Base-by-base conservation (phyloP, 106 monocot genomes). In the Apostasia shenzhenica region DNA sequence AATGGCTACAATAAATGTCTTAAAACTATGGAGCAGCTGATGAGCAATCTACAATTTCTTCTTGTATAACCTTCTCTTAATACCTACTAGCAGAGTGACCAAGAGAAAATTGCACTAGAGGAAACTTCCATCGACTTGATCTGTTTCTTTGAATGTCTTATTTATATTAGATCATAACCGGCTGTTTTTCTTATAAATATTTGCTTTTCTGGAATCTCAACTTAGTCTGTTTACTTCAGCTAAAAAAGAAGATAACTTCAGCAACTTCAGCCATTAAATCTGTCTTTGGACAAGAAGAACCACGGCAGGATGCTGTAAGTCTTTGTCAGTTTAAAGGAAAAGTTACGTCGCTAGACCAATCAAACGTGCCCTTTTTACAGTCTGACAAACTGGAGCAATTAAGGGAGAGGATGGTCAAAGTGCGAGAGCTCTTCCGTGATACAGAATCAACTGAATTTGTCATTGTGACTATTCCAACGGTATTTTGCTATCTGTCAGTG, bases 181-280 rank as follows among this genome's bases (percentile, higher is more conserved):
- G 26, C 26, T 26, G 26, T 26, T 26, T 26, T 26, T 0, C 26
- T 26, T 26, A 26, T 26, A 26, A 26, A 26, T 26, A 26, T 26
- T 26, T 26, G 26, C 26, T 26, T 26, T 26, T 26, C 26, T 26
- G 26, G 26, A 26, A 26, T 26, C 26, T 26, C 26, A 26, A 26
- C 26, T 26, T 26, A 26, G 26, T 26, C 26, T 26, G 26, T 26
- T 0, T 26, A 26, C 26, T 76, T 38, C 86, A 95, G 95, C 80
- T 95, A 43, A 95, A 78, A 79, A 71, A 85, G 75, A 97, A 97
- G 75, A 65, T 97, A 65, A 12, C 86, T 73, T 86, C 92, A 59
- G 97, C 97, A 79, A 87, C 97, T 45, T 97, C 97, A 66, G 97
- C 92, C 45, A 92, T 97, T 72, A 97, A 97, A 89, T 92, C 97